Conservation (phyloP, 371 early-diverging fungal species). For the Mucor lusitanicus region DNA sequence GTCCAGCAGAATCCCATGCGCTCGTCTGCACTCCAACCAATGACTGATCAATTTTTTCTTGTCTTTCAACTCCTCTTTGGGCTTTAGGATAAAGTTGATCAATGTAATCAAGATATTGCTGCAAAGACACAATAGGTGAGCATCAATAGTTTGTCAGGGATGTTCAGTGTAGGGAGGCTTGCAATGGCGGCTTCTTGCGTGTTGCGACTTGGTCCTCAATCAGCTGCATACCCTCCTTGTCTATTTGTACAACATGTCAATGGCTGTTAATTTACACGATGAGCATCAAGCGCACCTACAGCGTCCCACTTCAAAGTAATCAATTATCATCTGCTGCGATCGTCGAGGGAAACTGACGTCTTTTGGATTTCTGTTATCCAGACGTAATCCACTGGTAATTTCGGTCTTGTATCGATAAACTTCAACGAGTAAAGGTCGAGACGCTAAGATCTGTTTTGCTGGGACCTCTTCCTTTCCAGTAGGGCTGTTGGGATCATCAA, state of each 20-base stretch:
- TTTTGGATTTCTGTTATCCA: background rate
- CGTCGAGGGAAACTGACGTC: background rate
- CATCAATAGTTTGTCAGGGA: too few relatives aligned
- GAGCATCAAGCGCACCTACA: background rate
- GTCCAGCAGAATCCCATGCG: constrained; percentile 18
- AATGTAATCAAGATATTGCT: constrained; percentile 15
- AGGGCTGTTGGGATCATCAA: background rate
- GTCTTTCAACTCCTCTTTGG: constrained; percentile 4
- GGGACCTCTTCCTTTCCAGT: constrained; percentile 5
- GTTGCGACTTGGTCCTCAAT: constrained; percentile 17
- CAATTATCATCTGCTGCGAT: constrained; percentile 23
- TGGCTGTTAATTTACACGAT: background rate
- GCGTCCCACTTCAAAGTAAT: constrained; percentile 27
- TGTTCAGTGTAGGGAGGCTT: too few relatives aligned
- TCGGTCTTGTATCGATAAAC: constrained; percentile 19
- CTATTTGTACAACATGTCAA: constrained; percentile 4
- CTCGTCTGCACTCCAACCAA: constrained; percentile 18
- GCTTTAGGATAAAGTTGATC: constrained; percentile 18
- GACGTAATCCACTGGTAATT: constrained; percentile 4
- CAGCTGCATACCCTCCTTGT: constrained; percentile 23
- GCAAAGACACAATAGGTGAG: background rate
- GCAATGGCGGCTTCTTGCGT: constrained; percentile 26
- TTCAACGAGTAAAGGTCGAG: constrained; percentile 15
- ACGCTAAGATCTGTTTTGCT: constrained; percentile 16
- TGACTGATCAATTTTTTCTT: background rate